phyloP scores from a whole-genome alignment of 2,329 filamentous ascomycete genomes.

The Ceratocystis lukuohia region DNA sequence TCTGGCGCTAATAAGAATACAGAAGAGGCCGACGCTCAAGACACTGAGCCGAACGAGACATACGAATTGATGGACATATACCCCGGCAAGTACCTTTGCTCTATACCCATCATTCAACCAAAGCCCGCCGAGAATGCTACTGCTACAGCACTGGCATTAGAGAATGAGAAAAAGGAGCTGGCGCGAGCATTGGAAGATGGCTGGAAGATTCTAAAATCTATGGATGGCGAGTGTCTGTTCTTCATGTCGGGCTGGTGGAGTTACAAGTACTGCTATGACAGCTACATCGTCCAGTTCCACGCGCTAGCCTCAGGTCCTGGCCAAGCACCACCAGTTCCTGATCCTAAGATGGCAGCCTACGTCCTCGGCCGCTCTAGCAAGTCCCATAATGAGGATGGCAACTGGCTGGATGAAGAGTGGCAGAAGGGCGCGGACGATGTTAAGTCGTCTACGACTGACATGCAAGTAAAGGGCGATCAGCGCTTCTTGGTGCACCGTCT shows the following conservation, averaged over 20 bases:
- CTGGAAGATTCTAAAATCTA: conserved; percentile 63
- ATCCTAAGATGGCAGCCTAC: conserved; percentile 62
- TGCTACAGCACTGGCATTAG: conserved; percentile 51
- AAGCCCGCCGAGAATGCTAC: conserved; percentile 47
- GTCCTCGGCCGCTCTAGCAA: conserved; percentile 46
- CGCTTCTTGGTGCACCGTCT: conserved; percentile 76
- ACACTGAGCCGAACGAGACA: conserved; percentile 24
- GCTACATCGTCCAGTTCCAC: conserved; percentile 81
- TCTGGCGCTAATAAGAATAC: conserved; percentile 19
- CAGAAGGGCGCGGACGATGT: conserved; percentile 22
- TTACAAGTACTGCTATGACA: conserved; percentile 85
- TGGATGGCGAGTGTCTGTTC: conserved; percentile 73
- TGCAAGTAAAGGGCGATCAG: conserved; percentile 72
- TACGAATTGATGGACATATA: conserved; percentile 67
- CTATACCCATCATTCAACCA: conserved; percentile 57
- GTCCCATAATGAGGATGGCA: conserved; percentile 23
- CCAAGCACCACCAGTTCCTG: conserved; percentile 61
- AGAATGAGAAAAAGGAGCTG: conserved; percentile 69
- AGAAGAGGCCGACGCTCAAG: conserved; percentile 16
- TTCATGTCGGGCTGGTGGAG: conserved; percentile 84
- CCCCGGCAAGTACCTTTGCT: conserved; percentile 65
- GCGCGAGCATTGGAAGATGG: conserved; percentile 62
- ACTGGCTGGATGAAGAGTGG: conserved; percentile 23
- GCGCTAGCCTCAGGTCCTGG: conserved; percentile 55
- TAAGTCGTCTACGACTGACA: conserved; percentile 30